Evolutionary conservation across 345 rosid genomes (phyloP).

Genomic region (Populus ilicifolia): DNA sequence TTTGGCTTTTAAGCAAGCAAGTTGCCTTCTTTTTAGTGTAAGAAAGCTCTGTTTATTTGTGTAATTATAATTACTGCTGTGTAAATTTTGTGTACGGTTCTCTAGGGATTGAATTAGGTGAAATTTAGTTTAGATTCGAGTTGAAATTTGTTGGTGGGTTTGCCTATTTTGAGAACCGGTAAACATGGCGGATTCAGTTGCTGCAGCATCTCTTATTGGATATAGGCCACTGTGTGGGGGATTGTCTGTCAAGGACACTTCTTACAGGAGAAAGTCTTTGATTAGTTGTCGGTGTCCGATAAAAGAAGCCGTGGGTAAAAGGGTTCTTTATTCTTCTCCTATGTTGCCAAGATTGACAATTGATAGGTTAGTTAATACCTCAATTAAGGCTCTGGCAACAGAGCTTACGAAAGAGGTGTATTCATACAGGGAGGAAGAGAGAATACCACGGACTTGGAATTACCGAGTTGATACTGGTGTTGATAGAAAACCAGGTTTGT

Average conservation of each 20-base stretch:
- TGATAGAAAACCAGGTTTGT: constrained; percentile 53
- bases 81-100: constrained; percentile 7
- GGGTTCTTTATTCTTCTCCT: constrained; percentile 27
- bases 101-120: constrained; percentile 4
- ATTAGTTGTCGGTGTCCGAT: constrained; percentile 30
- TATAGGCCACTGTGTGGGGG: constrained; percentile 43
- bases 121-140: constrained; percentile 6
- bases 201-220: constrained; percentile 55
- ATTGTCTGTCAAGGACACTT: constrained; percentile 34
- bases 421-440: constrained; percentile 51
- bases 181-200: constrained; percentile 73
- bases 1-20: constrained; percentile 26
- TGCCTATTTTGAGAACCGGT: constrained; percentile 16
- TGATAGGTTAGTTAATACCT: constrained; percentile 19
- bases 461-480: constrained; percentile 36
- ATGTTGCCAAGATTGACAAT: constrained; percentile 32
- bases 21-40: background rate
- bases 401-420: constrained; percentile 70
- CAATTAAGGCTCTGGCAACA: constrained; percentile 60
- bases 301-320: constrained; percentile 35
- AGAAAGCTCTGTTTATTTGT: constrained; percentile 13
- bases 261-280: constrained; percentile 32
- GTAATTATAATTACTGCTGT: background rate
- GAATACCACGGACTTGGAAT: constrained; percentile 45
- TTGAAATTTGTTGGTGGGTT: constrained; percentile 9